These are phyloP conservation scores for Mixia osmundae DNA, from an alignment of 1,284 basidiomycete genomes.

Conservation along the genomic window DNA sequence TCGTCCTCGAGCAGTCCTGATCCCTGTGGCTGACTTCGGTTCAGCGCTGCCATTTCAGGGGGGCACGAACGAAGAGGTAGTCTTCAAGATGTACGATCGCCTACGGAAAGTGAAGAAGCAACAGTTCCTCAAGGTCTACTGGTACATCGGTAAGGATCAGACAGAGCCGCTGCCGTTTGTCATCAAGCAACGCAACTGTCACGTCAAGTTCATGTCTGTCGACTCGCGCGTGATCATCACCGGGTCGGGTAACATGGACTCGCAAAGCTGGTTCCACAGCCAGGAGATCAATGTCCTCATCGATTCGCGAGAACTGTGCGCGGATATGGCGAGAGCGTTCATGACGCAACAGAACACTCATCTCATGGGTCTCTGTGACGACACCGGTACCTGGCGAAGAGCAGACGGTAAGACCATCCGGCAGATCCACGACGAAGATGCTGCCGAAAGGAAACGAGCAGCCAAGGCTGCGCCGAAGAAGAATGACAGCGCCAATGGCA, in stretches of 20 bases:
- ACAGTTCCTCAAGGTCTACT: constrained; percentile 38
- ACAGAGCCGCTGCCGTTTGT: constrained; percentile 44
- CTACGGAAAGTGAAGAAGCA: constrained; percentile 31
- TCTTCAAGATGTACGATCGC: constrained; percentile 36
- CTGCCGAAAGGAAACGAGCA: no score
- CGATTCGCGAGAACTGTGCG: constrained; percentile 35
- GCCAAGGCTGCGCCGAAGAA: no score
- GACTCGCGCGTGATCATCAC: constrained; percentile 45
- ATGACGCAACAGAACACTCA: constrained; percentile 45
- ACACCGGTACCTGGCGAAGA: constrained; percentile 45
- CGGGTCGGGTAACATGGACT: constrained; percentile 26
- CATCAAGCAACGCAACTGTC: constrained; percentile 49
- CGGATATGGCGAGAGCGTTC: constrained; percentile 40
- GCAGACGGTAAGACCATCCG: no score
- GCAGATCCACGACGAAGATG: no score
- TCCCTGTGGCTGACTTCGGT: constrained; percentile 17
- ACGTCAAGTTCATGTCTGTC: constrained; percentile 38
- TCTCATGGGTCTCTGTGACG: constrained; percentile 34
- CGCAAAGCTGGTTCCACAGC: constrained; percentile 55
- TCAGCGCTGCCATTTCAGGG: constrained; percentile 46
- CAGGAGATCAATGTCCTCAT: constrained; percentile 56
- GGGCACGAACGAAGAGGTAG: constrained; percentile 54
- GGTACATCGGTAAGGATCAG: constrained; percentile 39
- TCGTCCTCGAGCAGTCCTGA: background rate
- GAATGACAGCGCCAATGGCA: no score